A percentile compares a stretch with the other conserved stretches of the same genome.
phyloP scores from a whole-genome alignment of 208 protist species.

The Trypanosoma rangeli region DNA sequence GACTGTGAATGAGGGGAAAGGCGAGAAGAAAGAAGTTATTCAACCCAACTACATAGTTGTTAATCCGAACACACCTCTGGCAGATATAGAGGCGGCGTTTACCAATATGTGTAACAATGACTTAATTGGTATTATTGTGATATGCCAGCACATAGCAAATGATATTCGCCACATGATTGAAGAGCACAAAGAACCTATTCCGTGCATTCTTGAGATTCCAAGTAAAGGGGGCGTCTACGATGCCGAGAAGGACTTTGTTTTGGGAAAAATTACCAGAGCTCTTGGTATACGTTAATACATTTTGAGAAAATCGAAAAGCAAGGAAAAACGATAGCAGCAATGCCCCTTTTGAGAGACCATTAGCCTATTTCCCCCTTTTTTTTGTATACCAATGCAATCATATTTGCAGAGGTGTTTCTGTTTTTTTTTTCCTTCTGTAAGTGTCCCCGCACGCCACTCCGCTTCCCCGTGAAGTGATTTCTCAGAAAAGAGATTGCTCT shows the following conservation, averaged over 20 bases:
- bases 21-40: constrained; percentile 24
- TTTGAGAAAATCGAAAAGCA: too few species aligned
- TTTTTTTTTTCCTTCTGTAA: too few species aligned
- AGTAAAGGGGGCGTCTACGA: constrained; percentile 97
- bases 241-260: constrained; percentile 93
- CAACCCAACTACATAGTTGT: constrained; percentile 93
- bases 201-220: constrained; percentile 96
- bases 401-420: too few species aligned
- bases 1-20: constrained; percentile 19
- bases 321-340: neutral
- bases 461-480: too few species aligned
- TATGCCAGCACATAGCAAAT: constrained; percentile 96
- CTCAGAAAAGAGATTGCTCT: too few species aligned
- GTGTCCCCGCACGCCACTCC: too few species aligned
- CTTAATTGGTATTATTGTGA: constrained; percentile 95
- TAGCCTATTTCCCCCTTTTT: too few species aligned
- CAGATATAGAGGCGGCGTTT: constrained; percentile 94
- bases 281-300: constrained; percentile 55
- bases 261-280: constrained; percentile 86
- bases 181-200: constrained; percentile 87
- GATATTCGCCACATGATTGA: constrained; percentile 95
- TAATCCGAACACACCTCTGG: constrained; percentile 81
- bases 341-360: neutral
- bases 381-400: too few species aligned
- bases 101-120: constrained; percentile 77